Evolutionary conservation across 805 yeast species (phyloP).

Genomic region (Nematodospora valgi): DNA sequence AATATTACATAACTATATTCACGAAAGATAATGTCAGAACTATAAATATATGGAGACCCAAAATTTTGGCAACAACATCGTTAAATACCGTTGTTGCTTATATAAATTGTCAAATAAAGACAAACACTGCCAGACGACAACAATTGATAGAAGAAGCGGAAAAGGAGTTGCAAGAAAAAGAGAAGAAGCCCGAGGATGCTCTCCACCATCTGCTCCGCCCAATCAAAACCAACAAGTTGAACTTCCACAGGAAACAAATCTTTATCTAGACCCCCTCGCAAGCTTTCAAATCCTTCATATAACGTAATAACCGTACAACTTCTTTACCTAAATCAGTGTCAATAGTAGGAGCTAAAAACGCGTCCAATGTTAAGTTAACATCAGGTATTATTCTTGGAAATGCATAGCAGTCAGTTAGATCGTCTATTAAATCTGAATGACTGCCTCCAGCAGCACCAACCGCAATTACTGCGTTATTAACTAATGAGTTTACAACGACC

Average conservation of each 20-base stretch:
- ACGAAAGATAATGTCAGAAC: no score
- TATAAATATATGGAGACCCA: slow-evolving; percentile 83
- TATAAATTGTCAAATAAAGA: slow-evolving; percentile 32
- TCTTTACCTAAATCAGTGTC: slow-evolving; percentile 36
- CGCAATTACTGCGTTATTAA: slow-evolving; percentile 23
- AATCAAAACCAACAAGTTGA: no score
- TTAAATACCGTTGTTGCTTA: slow-evolving; percentile 55
- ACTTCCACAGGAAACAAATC: slow-evolving; percentile 27
- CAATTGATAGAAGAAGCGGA: slow-evolving; percentile 25
- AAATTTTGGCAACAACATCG: slow-evolving; percentile 49
- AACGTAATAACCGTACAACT: slow-evolving; percentile 30
- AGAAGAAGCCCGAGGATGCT: no score
- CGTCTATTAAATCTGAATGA: slow-evolving; percentile 8
- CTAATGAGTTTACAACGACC: slow-evolving; percentile 35
- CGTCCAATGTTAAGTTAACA: slow-evolving; percentile 30
- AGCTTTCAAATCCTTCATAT: slow-evolving; percentile 15
- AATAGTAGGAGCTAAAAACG: slow-evolving; percentile 30
- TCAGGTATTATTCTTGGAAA: slow-evolving; percentile 31
- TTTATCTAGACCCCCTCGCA: slow-evolving; percentile 13
- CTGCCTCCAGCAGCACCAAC: slow-evolving; percentile 7
- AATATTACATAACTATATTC: no score
- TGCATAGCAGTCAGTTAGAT: slow-evolving; percentile 12
- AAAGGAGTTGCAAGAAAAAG: slow-evolving; percentile 13
- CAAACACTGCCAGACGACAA: slow-evolving; percentile 23
- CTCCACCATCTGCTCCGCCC: no score